phyloP scores from a whole-genome alignment of 148 eudicot species.

The Limonium bicolor region DNA sequence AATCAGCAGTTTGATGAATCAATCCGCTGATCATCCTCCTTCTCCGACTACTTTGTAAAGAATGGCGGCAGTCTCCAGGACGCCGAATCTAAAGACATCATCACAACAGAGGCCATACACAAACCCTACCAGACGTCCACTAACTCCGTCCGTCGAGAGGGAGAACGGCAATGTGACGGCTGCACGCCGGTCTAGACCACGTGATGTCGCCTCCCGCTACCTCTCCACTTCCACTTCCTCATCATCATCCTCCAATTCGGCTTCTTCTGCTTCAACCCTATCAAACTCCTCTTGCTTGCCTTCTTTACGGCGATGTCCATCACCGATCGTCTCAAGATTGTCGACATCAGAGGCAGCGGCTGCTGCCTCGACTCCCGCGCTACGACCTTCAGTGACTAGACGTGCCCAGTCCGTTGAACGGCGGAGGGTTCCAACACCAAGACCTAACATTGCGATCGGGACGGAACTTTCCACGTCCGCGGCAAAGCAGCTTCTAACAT shows the following conservation, averaged over 20 bases:
- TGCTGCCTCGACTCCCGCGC: constrained; percentile 10
- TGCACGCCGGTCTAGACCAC: constrained; percentile 33
- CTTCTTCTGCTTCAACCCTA: constrained; percentile 24
- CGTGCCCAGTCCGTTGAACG: constrained; percentile 50
- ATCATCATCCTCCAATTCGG: constrained; percentile 18
- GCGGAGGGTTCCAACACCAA: constrained; percentile 27
- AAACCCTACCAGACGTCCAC: constrained; percentile 28
- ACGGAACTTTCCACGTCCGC: constrained; percentile 27
- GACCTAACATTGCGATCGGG: constrained; percentile 3
- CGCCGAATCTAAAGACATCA: constrained; percentile 26
- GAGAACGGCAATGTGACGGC: constrained; percentile 20
- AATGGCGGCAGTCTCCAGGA: constrained; percentile 37
- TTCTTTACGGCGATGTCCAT: constrained; percentile 26
- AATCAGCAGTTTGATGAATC: too few relatives aligned
- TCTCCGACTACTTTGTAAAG: too few relatives aligned
- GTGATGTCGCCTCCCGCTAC: constrained; percentile 52
- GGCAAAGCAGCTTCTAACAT: constrained; percentile 27
- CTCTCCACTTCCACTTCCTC: constrained; percentile 30
- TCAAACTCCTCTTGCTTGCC: constrained; percentile 16
- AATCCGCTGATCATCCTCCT: too few relatives aligned
- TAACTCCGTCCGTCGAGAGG: constrained; percentile 38
- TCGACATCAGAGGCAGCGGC: constrained; percentile 9
- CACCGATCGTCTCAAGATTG: constrained; percentile 28
- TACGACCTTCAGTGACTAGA: constrained; percentile 6
- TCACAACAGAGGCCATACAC: constrained; percentile 15